Percentiles rank a stretch among this genome's conserved stretches.
Conservation (phyloP, 2,329 filamentous ascomycete species). For the Epichloe bromicola region DNA sequence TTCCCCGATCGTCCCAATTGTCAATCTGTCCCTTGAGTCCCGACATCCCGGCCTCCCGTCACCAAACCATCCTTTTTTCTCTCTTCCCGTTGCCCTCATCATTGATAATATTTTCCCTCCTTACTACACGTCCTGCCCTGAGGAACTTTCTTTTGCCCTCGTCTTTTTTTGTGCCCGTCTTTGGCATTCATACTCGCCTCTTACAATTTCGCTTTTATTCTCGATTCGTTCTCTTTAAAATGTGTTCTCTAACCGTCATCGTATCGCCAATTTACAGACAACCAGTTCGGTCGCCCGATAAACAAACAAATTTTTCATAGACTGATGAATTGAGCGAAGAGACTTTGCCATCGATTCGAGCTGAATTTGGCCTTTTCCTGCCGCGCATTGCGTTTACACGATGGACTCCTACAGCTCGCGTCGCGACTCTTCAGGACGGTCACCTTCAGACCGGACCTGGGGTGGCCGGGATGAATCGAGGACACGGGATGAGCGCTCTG, state of each 20-base stretch:
- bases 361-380: background rate
- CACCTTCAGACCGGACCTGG: conserved; percentile 41
- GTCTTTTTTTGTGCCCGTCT: background rate
- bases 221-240: conserved; percentile 21
- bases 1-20: conserved; percentile 5
- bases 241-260: conserved; percentile 44
- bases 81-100: conserved; percentile 6
- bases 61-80: background rate
- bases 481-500: conserved; percentile 38
- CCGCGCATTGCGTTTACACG: background rate
- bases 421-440: conserved; percentile 38
- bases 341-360: background rate
- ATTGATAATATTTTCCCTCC: conserved; percentile 8
- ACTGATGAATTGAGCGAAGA: conserved; percentile 2
- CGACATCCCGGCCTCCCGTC: background rate
- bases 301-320: conserved; percentile 1
- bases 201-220: conserved; percentile 11
- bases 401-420: conserved; percentile 46
- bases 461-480: conserved; percentile 39
- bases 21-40: conserved; percentile 4
- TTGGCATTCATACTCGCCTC: conserved; percentile 9
- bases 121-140: conserved; percentile 1
- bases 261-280: conserved; percentile 36
- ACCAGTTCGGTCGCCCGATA: conserved; percentile 12
- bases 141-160: conserved; percentile 6